Evolutionary conservation across 2,329 filamentous ascomycete genomes (phyloP).

Genomic region (Zarea fungicola): DNA sequence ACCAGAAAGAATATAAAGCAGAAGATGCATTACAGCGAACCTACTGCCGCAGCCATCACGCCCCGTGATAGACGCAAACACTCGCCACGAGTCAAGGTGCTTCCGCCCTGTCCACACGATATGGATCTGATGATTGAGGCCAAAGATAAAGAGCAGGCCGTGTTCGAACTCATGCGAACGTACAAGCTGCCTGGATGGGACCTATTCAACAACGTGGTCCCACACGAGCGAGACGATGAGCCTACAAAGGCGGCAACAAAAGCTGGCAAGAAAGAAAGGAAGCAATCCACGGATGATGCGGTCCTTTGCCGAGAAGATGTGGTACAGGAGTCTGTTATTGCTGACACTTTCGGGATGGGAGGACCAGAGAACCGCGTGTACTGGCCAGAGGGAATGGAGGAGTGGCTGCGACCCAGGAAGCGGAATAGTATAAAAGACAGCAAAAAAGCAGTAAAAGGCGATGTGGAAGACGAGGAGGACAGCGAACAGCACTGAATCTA

Average conservation of each 20-base stretch:
- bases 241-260: conserved; percentile 36
- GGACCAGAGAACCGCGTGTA: conserved; percentile 77
- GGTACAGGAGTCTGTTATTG: conserved; percentile 44
- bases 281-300: conserved; percentile 30
- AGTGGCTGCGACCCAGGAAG: conserved; percentile 82
- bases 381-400: conserved; percentile 85
- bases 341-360: conserved; percentile 79
- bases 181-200: conserved; percentile 80
- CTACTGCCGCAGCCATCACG: conserved; percentile 59
- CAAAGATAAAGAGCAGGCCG: conserved; percentile 95
- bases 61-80: conserved; percentile 78
- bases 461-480: background rate
- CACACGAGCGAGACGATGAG: conserved; percentile 72
- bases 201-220: conserved; percentile 69
- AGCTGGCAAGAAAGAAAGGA: conserved; percentile 33
- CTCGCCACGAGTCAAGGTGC: conserved; percentile 67
- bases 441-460: conserved; percentile 20
- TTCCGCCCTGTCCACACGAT: conserved; percentile 75
- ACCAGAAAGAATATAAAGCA: conserved; percentile 75
- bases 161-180: conserved; percentile 87
- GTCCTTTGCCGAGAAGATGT: conserved; percentile 38
- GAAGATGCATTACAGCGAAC: conserved; percentile 97
- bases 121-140: conserved; percentile 99
- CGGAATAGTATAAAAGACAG: conserved; percentile 50
- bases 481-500: no score